phyloP scores from a whole-genome alignment of 331 rosid genomes.

The Rhamnella rubrinervis region DNA sequence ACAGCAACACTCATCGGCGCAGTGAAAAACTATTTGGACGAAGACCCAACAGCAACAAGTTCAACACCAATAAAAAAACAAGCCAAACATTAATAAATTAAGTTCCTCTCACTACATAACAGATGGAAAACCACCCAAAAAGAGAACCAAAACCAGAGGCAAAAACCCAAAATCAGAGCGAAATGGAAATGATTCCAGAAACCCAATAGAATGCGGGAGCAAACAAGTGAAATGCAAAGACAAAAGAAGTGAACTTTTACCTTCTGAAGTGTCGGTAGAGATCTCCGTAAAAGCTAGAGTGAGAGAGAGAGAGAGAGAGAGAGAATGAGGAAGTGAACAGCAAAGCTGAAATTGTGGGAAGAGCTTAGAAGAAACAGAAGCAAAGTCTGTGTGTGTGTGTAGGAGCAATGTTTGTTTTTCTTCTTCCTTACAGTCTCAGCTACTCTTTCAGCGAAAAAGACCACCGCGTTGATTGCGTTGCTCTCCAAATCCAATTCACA shows the following conservation, averaged over 20 bases:
- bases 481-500: background rate
- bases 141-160: background rate
- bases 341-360: conserved; percentile 1
- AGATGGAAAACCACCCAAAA: background rate
- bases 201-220: background rate
- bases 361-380: conserved; percentile 1
- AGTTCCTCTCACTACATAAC: background rate
- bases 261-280: background rate
- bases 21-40: background rate
- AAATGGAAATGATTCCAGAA: background rate
- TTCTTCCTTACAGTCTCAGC: background rate
- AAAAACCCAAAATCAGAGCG: background rate
- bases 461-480: conserved; percentile 26
- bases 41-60: background rate
- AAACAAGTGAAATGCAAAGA: background rate
- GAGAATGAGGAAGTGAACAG: background rate
- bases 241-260: background rate
- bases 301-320: background rate
- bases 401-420: too few relatives aligned
- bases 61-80: background rate
- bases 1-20: background rate
- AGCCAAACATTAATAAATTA: background rate
- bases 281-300: background rate
- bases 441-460: background rate
- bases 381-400: background rate